Percentiles rank a stretch among this genome's conserved stretches.
These are phyloP conservation scores for Ogataea polymorpha DNA, from an alignment of 805 yeast genomes.

Conservation along the genomic window DNA sequence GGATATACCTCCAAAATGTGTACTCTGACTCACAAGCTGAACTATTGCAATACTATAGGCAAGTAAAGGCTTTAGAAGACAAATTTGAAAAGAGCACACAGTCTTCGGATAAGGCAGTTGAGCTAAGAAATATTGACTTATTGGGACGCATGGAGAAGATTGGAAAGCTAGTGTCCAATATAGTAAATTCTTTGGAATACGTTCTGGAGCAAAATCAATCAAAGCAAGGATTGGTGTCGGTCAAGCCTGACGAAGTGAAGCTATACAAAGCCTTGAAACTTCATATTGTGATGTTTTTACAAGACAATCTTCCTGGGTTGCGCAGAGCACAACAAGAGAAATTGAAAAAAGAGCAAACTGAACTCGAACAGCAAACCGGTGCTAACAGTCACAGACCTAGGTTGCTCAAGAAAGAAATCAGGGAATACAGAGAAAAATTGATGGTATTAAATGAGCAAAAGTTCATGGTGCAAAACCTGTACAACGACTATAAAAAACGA, in stretches of 20 bases:
- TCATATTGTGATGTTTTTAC: conserved; percentile 58
- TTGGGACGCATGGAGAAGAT: conserved; percentile 50
- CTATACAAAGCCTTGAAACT: conserved; percentile 54
- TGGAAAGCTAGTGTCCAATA: conserved; percentile 39
- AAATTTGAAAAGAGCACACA: conserved; percentile 27
- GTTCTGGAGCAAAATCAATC: conserved; percentile 16
- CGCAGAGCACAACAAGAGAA: conserved; percentile 50
- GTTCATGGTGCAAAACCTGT: conserved; percentile 65
- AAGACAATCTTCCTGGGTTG: conserved; percentile 60
- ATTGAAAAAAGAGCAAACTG: conserved; percentile 14
- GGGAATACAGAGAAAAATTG: conserved; percentile 64
- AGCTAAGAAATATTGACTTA: conserved; percentile 45
- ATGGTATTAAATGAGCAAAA: conserved; percentile 87
- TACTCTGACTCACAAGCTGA: conserved; percentile 29
- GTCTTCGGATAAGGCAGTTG: conserved; percentile 37
- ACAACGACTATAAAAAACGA: conserved; percentile 56
- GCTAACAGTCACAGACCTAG: conserved; percentile 20
- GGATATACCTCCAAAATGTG: conserved; percentile 45
- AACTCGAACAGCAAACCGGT: neutral
- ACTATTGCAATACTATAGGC: conserved; percentile 37
- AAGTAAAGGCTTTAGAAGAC: conserved; percentile 23
- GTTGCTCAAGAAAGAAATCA: conserved; percentile 49
- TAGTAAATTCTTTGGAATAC: conserved; percentile 24
- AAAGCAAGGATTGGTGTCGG: neutral
- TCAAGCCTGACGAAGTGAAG: conserved; percentile 39